Conservation (phyloP, 2,329 filamentous ascomycete species). For the Boeremia lycopersici region DNA sequence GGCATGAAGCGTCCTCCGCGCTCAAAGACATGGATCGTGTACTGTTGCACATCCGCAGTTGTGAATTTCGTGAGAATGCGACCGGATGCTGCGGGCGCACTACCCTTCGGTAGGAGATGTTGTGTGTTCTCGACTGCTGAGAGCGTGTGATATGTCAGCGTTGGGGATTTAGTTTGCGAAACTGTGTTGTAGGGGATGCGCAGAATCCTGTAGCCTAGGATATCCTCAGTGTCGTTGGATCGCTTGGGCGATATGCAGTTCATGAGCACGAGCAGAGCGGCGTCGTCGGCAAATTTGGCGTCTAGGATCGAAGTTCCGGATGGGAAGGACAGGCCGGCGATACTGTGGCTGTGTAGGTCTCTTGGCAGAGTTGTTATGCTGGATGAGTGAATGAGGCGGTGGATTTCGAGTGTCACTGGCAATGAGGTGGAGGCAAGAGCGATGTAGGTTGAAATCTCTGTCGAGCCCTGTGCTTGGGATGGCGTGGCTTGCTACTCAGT, state of each 20-base stretch:
- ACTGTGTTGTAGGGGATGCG: constrained; percentile 27
- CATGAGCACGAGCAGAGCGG: constrained; percentile 66
- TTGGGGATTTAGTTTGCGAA: neutral
- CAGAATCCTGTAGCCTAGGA: constrained; percentile 18
- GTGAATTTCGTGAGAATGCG: constrained; percentile 11
- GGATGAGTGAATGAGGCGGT: constrained; percentile 45
- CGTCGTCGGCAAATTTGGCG: constrained; percentile 70
- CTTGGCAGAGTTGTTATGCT: constrained; percentile 50
- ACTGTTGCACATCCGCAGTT: constrained; percentile 15
- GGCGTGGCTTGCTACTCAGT: constrained; percentile 2
- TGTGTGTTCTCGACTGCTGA: neutral
- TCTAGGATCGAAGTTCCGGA: constrained; percentile 56
- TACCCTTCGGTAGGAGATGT: constrained; percentile 14
- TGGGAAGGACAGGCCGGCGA: constrained; percentile 59
- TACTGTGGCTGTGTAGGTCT: constrained; percentile 47
- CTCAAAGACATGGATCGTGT: constrained; percentile 56
- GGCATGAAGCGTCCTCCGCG: constrained; percentile 53
- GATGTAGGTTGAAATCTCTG: constrained; percentile 36
- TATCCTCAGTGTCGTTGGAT: neutral
- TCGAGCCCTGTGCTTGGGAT: neutral
- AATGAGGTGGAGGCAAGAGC: constrained; percentile 20
- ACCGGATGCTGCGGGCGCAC: neutral
- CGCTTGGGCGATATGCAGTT: constrained; percentile 15
- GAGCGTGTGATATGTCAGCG: constrained; percentile 9
- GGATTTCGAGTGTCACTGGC: constrained; percentile 29